A percentile compares a stretch with the other conserved stretches of the same genome.
Evolutionary conservation across 345 rosid species (phyloP).

Genomic region (Xanthoceras sorbifolium): DNA sequence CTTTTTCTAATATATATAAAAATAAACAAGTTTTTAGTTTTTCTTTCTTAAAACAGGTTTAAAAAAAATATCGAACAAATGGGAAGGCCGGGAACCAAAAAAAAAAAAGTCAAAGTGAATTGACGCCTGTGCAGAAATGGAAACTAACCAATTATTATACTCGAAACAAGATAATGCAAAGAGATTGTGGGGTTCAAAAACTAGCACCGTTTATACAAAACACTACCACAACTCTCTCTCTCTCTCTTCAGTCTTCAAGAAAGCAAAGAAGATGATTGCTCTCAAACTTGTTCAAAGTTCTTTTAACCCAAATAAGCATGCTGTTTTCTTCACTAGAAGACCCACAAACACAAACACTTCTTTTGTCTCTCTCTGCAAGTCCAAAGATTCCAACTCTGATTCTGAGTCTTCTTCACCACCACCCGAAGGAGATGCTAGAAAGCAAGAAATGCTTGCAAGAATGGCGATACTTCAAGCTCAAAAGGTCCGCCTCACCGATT

Average conservation of each 20-base stretch:
- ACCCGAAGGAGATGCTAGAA: conserved; percentile 66
- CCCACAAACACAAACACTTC: conserved; percentile 23
- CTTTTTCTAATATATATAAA: no score
- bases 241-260: not conserved
- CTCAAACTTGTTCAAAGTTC: conserved; percentile 39
- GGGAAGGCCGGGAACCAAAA: no score
- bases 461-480: conserved; percentile 86
- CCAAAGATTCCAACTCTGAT: conserved; percentile 38
- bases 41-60: no score
- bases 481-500: conserved; percentile 85
- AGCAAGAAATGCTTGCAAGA: conserved; percentile 80
- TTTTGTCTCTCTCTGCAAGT: conserved; percentile 43
- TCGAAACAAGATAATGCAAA: conserved; percentile 19
- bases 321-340: conserved; percentile 34
- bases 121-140: not conserved
- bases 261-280: conserved; percentile 40
- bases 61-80: no score
- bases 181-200: conserved; percentile 35
- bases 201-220: not conserved
- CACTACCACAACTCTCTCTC: not conserved
- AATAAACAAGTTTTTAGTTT: no score
- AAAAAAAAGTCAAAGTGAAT: no score
- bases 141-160: not conserved
- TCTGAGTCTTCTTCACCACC: conserved; percentile 40
- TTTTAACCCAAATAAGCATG: conserved; percentile 29